phyloP scores from a whole-genome alignment of 805 yeast species.

The Ogataea zsoltii region DNA sequence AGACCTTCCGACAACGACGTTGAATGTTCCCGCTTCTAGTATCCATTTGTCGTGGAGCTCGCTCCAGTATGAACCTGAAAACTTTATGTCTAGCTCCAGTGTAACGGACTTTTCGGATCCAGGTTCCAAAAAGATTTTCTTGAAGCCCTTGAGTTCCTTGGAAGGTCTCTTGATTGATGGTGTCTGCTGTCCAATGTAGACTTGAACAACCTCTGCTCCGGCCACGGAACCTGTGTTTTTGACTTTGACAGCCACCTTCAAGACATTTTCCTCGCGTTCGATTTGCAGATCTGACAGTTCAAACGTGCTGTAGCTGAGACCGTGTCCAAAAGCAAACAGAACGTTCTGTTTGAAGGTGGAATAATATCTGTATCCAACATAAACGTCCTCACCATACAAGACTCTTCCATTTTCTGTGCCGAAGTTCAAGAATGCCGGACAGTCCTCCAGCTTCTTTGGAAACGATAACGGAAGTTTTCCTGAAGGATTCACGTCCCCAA shows the following conservation, averaged over 20 bases:
- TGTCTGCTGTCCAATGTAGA: constrained; percentile 39
- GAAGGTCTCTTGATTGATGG: constrained; percentile 49
- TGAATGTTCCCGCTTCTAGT: constrained; percentile 41
- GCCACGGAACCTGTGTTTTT: constrained; percentile 45
- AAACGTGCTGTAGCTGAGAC: constrained; percentile 44
- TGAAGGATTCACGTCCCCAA: constrained; percentile 44
- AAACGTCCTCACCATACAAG: constrained; percentile 47
- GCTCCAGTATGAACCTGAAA: constrained; percentile 55
- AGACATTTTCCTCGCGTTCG: constrained; percentile 20
- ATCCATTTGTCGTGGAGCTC: constrained; percentile 49
- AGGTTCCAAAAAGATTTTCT: constrained; percentile 44
- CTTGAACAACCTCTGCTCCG: constrained; percentile 58
- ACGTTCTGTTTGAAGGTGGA: constrained; percentile 38
- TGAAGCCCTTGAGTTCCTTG: constrained; percentile 60
- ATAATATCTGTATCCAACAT: constrained; percentile 45
- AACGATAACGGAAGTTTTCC: constrained; percentile 45
- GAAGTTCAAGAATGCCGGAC: constrained; percentile 39
- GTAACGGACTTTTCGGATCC: constrained; percentile 43
- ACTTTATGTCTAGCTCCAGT: constrained; percentile 42
- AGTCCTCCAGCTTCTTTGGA: constrained; percentile 37
- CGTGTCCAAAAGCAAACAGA: constrained; percentile 46
- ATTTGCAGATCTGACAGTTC: constrained; percentile 32
- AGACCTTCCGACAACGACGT: constrained; percentile 11
- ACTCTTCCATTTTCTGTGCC: constrained; percentile 39
- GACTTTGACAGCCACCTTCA: constrained; percentile 38